These are phyloP conservation scores for Phytophthora pseudosyringae DNA, from an alignment of 352 stramenopile genomes.

Conservation along the genomic window DNA sequence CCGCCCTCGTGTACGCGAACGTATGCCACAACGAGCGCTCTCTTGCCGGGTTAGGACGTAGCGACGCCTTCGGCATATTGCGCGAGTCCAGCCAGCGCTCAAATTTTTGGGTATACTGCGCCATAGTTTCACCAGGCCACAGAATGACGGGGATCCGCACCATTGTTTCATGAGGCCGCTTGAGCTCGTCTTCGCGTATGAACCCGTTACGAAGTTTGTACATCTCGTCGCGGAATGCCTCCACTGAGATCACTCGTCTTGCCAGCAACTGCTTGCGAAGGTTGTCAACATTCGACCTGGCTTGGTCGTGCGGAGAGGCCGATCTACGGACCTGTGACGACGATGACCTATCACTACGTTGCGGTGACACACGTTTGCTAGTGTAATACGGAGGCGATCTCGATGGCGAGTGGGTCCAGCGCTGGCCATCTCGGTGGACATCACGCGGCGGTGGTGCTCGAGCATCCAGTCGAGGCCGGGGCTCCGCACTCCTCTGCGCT, in stretches of 20 bases:
- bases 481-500: neutral
- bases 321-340: slow-evolving; percentile 13
- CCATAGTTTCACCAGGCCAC: slow-evolving; percentile 31
- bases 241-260: slow-evolving; percentile 36
- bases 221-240: slow-evolving; percentile 37
- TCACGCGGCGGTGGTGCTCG: slow-evolving; percentile 1
- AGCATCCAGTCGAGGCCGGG: neutral
- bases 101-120: slow-evolving; percentile 34
- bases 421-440: neutral
- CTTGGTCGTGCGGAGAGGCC: slow-evolving; percentile 10
- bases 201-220: slow-evolving; percentile 30
- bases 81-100: slow-evolving; percentile 36
- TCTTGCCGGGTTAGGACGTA: slow-evolving; percentile 27
- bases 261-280: slow-evolving; percentile 23
- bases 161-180: slow-evolving; percentile 29
- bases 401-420: slow-evolving; percentile 9
- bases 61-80: slow-evolving; percentile 12
- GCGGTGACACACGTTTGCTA: slow-evolving; percentile 11
- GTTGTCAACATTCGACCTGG: neutral
- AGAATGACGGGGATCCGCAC: slow-evolving; percentile 31
- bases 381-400: slow-evolving; percentile 10
- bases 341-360: slow-evolving; percentile 6
- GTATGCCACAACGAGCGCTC: slow-evolving; percentile 40
- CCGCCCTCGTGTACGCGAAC: slow-evolving; percentile 34
- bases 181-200: slow-evolving; percentile 35